phyloP scores from a whole-genome alignment of 345 rosid genomes.

The Brassica cretica region DNA sequence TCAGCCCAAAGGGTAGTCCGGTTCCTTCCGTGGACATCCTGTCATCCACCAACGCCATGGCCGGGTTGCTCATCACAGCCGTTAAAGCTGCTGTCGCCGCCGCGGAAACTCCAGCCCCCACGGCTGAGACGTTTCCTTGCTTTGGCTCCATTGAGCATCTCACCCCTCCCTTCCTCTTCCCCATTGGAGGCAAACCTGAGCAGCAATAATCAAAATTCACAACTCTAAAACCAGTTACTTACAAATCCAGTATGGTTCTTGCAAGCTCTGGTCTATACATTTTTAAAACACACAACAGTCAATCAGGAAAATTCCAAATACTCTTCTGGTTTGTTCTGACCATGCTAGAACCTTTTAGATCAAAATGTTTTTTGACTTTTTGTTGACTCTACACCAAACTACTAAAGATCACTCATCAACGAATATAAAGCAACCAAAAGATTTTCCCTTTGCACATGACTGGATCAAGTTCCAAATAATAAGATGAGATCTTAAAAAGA shows the following conservation, averaged over 20 bases:
- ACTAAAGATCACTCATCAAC: not conserved
- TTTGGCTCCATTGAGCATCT: slow-evolving; percentile 54
- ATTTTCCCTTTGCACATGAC: slow-evolving; percentile 12
- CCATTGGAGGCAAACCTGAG: slow-evolving; percentile 64
- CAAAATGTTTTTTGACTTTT: slow-evolving; percentile 6
- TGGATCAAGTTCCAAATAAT: not conserved
- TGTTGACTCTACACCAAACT: slow-evolving; percentile 11
- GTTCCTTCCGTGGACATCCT: slow-evolving; percentile 90
- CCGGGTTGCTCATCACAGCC: slow-evolving; percentile 64
- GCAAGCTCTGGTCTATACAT: not conserved
- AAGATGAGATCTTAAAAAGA: slow-evolving; percentile 20
- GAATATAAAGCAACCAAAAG: slow-evolving; percentile 5
- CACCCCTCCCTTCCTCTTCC: slow-evolving; percentile 57
- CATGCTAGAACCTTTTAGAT: not conserved
- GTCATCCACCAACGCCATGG: slow-evolving; percentile 87
- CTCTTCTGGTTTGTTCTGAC: not conserved
- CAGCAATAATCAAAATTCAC: not conserved
- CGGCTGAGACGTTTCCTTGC: slow-evolving; percentile 29
- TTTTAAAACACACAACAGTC: slow-evolving; percentile 4
- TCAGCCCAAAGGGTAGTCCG: slow-evolving; percentile 86
- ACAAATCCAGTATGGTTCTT: not conserved
- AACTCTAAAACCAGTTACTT: not conserved
- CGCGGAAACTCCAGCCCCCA: slow-evolving; percentile 45
- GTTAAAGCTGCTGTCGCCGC: slow-evolving; percentile 56
- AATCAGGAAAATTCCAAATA: not conserved